phyloP scores from a whole-genome alignment of 129 eudicot species.

The Pittosporum tobira region DNA sequence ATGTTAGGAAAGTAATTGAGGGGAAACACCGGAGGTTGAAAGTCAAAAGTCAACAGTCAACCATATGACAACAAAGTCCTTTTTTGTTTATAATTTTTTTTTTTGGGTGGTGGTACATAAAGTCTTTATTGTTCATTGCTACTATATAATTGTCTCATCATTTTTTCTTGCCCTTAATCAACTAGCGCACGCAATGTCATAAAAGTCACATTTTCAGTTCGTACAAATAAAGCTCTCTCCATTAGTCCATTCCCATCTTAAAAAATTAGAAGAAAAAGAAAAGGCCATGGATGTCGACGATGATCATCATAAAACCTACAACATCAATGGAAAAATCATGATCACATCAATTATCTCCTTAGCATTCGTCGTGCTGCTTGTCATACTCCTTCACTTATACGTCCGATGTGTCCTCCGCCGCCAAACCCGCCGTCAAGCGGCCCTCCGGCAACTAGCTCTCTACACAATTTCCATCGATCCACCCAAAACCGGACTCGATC shows the following conservation, averaged over 20 bases:
- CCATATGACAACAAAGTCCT: neutral
- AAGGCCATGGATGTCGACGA: neutral
- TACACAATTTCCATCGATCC: conserved; percentile 15
- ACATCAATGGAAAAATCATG: conserved; percentile 42
- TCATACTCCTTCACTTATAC: conserved; percentile 54
- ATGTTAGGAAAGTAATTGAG: neutral
- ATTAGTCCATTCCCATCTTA: neutral
- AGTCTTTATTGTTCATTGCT: no score
- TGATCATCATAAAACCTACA: neutral
- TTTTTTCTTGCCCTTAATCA: no score
- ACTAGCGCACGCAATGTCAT: neutral
- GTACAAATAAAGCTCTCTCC: neutral
- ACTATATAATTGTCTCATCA: neutral
- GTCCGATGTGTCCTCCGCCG: conserved; percentile 56
- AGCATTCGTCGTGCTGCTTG: conserved; percentile 47
- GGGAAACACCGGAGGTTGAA: neutral
- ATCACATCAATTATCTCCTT: conserved; percentile 43
- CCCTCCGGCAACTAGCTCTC: conserved; percentile 26
- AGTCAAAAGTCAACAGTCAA: neutral
- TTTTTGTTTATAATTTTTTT: neutral
- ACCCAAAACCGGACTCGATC: conserved; percentile 54
- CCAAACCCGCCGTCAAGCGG: conserved; percentile 35
- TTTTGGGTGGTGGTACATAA: no score
- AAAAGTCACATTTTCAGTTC: neutral
- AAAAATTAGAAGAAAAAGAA: neutral